These are phyloP conservation scores for Gossypium herbaceum DNA, from an alignment of 345 rosid genomes.

Conservation along the genomic window DNA sequence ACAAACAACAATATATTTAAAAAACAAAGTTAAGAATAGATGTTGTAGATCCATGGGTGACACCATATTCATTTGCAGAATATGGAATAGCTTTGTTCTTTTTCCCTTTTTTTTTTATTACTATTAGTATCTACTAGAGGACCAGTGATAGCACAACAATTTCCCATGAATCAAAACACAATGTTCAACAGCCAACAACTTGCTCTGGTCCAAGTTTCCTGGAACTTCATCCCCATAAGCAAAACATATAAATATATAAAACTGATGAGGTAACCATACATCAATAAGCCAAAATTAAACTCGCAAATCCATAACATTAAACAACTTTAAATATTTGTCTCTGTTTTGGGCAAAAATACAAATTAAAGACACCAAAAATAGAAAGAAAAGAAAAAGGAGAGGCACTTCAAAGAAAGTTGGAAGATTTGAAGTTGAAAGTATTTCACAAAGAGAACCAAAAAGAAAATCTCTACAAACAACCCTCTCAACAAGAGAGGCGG, in stretches of 20 bases:
- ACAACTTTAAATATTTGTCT: not conserved
- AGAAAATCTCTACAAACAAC: constrained; percentile 32
- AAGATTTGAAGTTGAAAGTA: not conserved
- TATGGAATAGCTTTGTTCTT: constrained; percentile 45
- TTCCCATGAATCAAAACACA: constrained; percentile 44
- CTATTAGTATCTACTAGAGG: constrained; percentile 19
- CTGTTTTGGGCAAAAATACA: not conserved
- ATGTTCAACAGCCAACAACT: constrained; percentile 2
- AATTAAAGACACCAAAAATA: not conserved
- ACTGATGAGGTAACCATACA: not conserved
- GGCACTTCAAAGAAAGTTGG: not conserved
- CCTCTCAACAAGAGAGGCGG: not conserved
- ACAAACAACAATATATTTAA: too few relatives aligned
- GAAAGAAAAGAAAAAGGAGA: not conserved
- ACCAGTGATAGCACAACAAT: constrained; percentile 53
- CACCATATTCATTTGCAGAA: constrained; percentile 39
- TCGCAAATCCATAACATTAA: constrained; percentile 15
- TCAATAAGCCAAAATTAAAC: not conserved
- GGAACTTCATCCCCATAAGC: constrained; percentile 14
- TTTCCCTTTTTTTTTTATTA: constrained; percentile 27
- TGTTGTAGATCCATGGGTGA: constrained; percentile 29
- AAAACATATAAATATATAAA: not conserved
- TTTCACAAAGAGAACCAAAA: constrained; percentile 51
- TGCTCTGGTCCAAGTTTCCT: constrained; percentile 14
- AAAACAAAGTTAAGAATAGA: too few relatives aligned